phyloP scores from a whole-genome alignment of 805 yeast genomes.

The Zygosaccharomyces pseudorouxii region DNA sequence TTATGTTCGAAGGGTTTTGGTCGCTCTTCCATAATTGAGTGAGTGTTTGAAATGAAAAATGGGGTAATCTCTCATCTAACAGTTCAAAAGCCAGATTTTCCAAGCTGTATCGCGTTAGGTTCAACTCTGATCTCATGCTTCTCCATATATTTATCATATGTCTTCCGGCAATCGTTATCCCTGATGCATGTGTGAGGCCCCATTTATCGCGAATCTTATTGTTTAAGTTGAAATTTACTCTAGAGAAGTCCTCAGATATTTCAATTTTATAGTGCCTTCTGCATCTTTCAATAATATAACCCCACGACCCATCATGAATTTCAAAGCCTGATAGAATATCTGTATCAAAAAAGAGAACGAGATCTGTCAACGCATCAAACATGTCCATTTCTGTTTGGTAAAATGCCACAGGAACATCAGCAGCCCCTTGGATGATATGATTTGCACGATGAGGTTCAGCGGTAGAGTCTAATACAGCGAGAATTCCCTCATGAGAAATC shows the following conservation, averaged over 20 bases:
- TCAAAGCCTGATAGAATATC: constrained; percentile 88
- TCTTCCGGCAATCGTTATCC: constrained; percentile 67
- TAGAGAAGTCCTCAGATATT: constrained; percentile 53
- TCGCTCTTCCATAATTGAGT: constrained; percentile 42
- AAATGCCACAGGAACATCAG: constrained; percentile 34
- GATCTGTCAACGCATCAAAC: constrained; percentile 49
- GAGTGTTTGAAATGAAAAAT: constrained; percentile 45
- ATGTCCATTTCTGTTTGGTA: constrained; percentile 55
- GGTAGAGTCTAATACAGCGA: constrained; percentile 19
- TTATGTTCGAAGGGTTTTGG: constrained; percentile 27
- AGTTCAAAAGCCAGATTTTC: constrained; percentile 72
- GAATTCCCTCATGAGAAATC: constrained; percentile 38
- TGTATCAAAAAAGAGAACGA: constrained; percentile 69
- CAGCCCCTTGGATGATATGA: constrained; percentile 16
- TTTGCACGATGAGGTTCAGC: constrained; percentile 4
- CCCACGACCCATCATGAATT: constrained; percentile 80
- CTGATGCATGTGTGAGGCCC: constrained; percentile 79
- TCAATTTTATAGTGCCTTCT: constrained; percentile 44
- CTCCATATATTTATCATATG: constrained; percentile 88
- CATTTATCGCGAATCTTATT: constrained; percentile 63
- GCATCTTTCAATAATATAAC: constrained; percentile 71
- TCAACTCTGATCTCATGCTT: constrained; percentile 55
- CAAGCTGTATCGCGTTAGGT: constrained; percentile 61
- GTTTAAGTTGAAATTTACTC: constrained; percentile 47
- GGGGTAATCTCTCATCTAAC: constrained; percentile 65